Base-by-base conservation (phyloP, 306 rosid genomes). In the Ormosia semicastrata region DNA sequence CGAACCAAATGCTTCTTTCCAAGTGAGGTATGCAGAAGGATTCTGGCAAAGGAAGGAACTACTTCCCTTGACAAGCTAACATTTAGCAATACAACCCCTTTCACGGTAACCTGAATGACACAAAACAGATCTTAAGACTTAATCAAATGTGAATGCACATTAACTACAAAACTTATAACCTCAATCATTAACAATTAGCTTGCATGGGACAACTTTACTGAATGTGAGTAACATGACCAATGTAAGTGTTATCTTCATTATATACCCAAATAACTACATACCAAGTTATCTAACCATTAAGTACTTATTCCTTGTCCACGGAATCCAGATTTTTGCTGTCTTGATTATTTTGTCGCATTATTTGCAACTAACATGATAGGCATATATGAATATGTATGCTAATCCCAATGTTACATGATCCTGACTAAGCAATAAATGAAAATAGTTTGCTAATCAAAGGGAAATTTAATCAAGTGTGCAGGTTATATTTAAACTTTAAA, bases 1-100 rank as follows among this genome's bases (percentile, higher is more conserved):
- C 98, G 97, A 65, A 96, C 99, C 81, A 96, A 84, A 86, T 96
- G 98, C 84, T 94, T 93, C 86, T 93, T 96, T 60, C 99, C 99
- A 53, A 96, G 98, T 50, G 98, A 92, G 60, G 99, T 92, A 73
- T 93, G 94, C 76, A 96, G 85, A 84, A 93, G 93, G 77, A 96
- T 96, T 87, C 97, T 92, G 6, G 98, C 99, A 88, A 96, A 93
- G 63, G 93, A 88, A 77, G 99, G 99, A 83, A 96, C 98, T 52
- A 96, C 97, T 80, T 93, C 99, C 88, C 99, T 91, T 63, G 97
- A 86, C 86, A 96, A 89, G 84, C 92, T 92, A 83, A 91, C 97
- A 67, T 89, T 88, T 74, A 96, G 86, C 87, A 96, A 85, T 13
- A 96, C 89, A 41, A 96, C 94, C 14, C 99, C 98, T 71, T 85